Conservation (phyloP, 495 filamentous ascomycete genomes). For the Elaphomyces granulatus region DNA sequence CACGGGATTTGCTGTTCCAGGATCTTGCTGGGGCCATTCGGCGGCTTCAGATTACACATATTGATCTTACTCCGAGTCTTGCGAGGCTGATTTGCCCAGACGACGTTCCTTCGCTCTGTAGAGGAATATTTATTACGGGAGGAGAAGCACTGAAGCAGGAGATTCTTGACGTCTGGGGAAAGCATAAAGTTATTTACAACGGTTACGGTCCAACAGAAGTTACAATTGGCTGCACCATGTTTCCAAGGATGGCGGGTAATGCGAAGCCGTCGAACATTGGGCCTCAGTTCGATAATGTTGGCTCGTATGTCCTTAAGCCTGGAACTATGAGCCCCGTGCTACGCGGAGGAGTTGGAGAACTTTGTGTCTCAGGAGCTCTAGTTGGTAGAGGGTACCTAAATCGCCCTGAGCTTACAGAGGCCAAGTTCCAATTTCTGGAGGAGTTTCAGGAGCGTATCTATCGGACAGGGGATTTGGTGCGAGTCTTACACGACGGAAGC, state of each 20-base stretch:
- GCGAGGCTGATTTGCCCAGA: slow-evolving; percentile 13
- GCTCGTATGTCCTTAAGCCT: slow-evolving; percentile 15
- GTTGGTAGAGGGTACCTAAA: slow-evolving; percentile 28
- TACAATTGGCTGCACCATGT: slow-evolving; percentile 18
- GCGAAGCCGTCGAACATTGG: slow-evolving; percentile 21
- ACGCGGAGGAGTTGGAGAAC: slow-evolving; percentile 23
- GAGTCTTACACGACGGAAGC: slow-evolving; percentile 22
- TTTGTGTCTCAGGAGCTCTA: slow-evolving; percentile 25
- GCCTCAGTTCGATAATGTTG: slow-evolving; percentile 15
- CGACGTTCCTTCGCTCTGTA: slow-evolving; percentile 15
- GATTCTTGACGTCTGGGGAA: slow-evolving; percentile 19
- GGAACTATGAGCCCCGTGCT: slow-evolving; percentile 9
- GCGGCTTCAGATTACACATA: slow-evolving; percentile 64
- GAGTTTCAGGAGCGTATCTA: slow-evolving; percentile 18
- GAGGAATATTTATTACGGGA: slow-evolving; percentile 12
- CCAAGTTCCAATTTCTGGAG: slow-evolving; percentile 18
- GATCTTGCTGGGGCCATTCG: slow-evolving; percentile 58
- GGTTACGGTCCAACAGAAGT: slow-evolving; percentile 22
- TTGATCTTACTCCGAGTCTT: slow-evolving; percentile 44
- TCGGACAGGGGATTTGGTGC: slow-evolving; percentile 36
- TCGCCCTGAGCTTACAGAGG: slow-evolving; percentile 22
- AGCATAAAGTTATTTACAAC: slow-evolving; percentile 14
- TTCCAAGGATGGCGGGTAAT: slow-evolving; percentile 9
- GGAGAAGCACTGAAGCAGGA: slow-evolving; percentile 18
- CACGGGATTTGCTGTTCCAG: slow-evolving; percentile 62